Percentiles rank a stretch among this genome's conserved stretches.
phyloP scores from a whole-genome alignment of 73 alveolate genomes.

The Paramecium biaurelia region DNA sequence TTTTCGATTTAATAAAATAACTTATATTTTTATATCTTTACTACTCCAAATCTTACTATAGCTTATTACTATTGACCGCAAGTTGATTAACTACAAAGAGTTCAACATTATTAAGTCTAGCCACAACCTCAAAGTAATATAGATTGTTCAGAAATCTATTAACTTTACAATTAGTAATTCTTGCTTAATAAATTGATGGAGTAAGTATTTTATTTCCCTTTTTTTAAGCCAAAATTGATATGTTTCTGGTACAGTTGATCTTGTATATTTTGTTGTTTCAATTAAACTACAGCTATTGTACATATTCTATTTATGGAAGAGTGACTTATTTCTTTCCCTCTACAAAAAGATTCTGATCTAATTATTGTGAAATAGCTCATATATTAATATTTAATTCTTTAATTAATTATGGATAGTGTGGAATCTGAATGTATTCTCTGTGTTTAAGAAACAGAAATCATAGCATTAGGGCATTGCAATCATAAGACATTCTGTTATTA shows the following conservation, averaged over 20 bases:
- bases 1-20: no score
- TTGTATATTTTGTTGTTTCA: background rate
- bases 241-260: background rate
- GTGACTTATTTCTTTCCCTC: background rate
- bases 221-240: background rate
- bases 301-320: background rate
- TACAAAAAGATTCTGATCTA: background rate
- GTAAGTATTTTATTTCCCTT: background rate
- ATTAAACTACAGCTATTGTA: background rate
- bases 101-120: background rate
- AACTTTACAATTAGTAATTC: background rate
- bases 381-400: background rate
- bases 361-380: background rate
- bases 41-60: background rate
- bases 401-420: background rate
- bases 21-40: no score
- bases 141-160: background rate
- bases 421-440: slow-evolving; percentile 44
- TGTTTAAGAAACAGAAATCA: background rate
- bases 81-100: background rate
- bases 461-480: slow-evolving; percentile 57
- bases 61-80: background rate
- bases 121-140: background rate
- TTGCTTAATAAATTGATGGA: background rate
- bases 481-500: slow-evolving; percentile 54